Evolutionary conservation across 768 basidiomycete species (phyloP).

Genomic region (Hypholoma sublateritium): DNA sequence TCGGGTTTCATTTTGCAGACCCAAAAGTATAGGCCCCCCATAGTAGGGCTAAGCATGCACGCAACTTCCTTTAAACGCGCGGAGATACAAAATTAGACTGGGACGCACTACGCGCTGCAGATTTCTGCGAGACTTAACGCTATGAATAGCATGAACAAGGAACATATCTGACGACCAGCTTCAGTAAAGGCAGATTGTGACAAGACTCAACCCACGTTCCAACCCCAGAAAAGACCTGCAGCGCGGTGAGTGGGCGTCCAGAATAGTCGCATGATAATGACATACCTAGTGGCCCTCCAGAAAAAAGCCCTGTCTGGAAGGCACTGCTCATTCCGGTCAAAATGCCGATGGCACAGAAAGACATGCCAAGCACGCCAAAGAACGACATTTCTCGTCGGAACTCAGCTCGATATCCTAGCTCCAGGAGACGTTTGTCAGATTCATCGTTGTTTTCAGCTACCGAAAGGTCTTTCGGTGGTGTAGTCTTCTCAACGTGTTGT

Average conservation of each 20-base stretch:
- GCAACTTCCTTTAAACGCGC: not conserved
- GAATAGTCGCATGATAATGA: not conserved
- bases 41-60: slow-evolving; percentile 39
- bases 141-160: slow-evolving; percentile 57
- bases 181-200: not conserved
- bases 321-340: slow-evolving; percentile 61
- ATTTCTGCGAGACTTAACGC: slow-evolving; percentile 58
- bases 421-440: slow-evolving; percentile 35
- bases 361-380: slow-evolving; percentile 58
- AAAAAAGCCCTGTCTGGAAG: slow-evolving; percentile 58
- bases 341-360: slow-evolving; percentile 61
- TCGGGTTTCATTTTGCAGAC: slow-evolving; percentile 62
- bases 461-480: not conserved
- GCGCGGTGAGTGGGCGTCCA: not conserved
- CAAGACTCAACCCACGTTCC: slow-evolving; percentile 41
- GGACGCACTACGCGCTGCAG: slow-evolving; percentile 54
- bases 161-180: slow-evolving; percentile 40
- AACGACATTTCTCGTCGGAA: slow-evolving; percentile 61
- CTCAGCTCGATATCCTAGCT: slow-evolving; percentile 55
- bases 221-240: slow-evolving; percentile 54
- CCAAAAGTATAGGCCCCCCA: slow-evolving; percentile 65
- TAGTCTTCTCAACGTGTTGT: not conserved
- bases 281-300: slow-evolving; percentile 52
- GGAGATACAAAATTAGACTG: not conserved
- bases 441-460: slow-evolving; percentile 6